Percentiles rank a stretch among this genome's conserved stretches.
Conservation (phyloP, 1,139 yeast genomes). For the Yamadazyma taylorii region DNA sequence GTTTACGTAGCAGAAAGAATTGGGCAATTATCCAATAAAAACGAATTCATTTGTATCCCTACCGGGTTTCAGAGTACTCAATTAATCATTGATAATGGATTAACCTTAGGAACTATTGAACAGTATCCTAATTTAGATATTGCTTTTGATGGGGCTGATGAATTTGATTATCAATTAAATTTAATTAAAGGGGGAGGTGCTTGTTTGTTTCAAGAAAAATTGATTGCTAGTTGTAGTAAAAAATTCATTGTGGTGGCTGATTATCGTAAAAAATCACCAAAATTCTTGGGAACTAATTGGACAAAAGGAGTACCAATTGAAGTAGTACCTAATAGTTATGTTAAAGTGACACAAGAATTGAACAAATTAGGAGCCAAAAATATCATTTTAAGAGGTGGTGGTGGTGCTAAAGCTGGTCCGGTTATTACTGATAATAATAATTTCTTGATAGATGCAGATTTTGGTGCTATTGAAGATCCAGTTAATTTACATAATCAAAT, state of each 20-base stretch:
- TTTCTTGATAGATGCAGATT: slow-evolving; percentile 90
- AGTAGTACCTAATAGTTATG: slow-evolving; percentile 86
- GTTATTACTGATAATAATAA: slow-evolving; percentile 96
- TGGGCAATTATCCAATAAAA: slow-evolving; percentile 64
- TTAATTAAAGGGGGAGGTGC: slow-evolving; percentile 99
- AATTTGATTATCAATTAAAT: slow-evolving; percentile 74
- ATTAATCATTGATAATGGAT: slow-evolving; percentile 78
- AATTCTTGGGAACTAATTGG: slow-evolving; percentile 76
- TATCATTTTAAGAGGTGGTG: slow-evolving; percentile 79
- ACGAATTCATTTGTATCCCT: slow-evolving; percentile 75
- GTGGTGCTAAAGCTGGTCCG: slow-evolving; percentile 94
- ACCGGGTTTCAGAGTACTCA: slow-evolving; percentile 96
- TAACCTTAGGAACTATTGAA: slow-evolving; percentile 78
- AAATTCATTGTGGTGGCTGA: slow-evolving; percentile 90
- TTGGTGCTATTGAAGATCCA: slow-evolving; percentile 73
- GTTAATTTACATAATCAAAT: slow-evolving; percentile 58
- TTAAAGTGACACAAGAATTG: slow-evolving; percentile 69
- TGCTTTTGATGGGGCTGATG: slow-evolving; percentile 99
- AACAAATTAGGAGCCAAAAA: slow-evolving; percentile 61
- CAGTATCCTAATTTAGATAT: slow-evolving; percentile 79
- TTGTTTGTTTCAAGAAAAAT: slow-evolving; percentile 92
- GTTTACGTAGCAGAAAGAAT: slow-evolving; percentile 93
- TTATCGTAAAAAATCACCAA: slow-evolving; percentile 72
- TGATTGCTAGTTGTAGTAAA: slow-evolving; percentile 80
- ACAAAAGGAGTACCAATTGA: slow-evolving; percentile 92